Base-by-base conservation (phyloP, 2,329 filamentous ascomycete species). In the Elsinoe batatas region DNA sequence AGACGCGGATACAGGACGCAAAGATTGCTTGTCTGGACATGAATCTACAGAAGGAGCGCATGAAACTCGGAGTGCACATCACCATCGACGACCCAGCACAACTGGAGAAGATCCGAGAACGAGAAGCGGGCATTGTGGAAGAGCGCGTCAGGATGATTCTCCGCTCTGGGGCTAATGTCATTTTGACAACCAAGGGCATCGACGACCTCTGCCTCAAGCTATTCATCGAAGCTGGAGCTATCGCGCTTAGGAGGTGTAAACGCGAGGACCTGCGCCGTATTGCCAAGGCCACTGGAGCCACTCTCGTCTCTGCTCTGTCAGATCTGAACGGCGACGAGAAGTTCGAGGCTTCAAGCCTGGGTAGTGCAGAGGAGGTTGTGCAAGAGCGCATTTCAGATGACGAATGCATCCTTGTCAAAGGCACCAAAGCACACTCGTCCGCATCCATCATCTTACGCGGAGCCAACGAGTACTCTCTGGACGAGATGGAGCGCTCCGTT, bases 371-470 rank as follows among this genome's bases (percentile, higher is more conserved):
- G 65, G 93, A 97, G 74, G 91, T 98, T 60, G 81, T 87, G n/a
- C 93, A 98, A 73, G 93, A 97, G 78, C 87, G 91, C 67, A 97
- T 98, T 69, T 97, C 93, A 2, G 93, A 98, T 66, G 93, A 98
- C 64, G 93, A 98, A 77, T 97, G 91, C 72, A 98, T 98, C 62
- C 76, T 98, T 61, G 81, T 98, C 69, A 95, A 93, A 78, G 91
- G 91, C 56, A 95, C 93, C 66, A 97, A 96, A 77, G 59, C 54
- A 17, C 89, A 93, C 74, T 93, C 87, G 2, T 95, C 91, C 5
- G 91, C 93, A 30, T 98, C 93, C 15, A 90, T 96, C 72, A 94
- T 98, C 64, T 86, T 98, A 54, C 88, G 93, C 58, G 93, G 93
- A 44, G 80, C 93, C 64, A 97, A 98, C 73, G 93, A 98, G 72